Percentiles rank a stretch among this genome's conserved stretches.
Evolutionary conservation across 1,284 basidiomycete genomes (phyloP).

Genomic region (Apiotrichum gracile): DNA sequence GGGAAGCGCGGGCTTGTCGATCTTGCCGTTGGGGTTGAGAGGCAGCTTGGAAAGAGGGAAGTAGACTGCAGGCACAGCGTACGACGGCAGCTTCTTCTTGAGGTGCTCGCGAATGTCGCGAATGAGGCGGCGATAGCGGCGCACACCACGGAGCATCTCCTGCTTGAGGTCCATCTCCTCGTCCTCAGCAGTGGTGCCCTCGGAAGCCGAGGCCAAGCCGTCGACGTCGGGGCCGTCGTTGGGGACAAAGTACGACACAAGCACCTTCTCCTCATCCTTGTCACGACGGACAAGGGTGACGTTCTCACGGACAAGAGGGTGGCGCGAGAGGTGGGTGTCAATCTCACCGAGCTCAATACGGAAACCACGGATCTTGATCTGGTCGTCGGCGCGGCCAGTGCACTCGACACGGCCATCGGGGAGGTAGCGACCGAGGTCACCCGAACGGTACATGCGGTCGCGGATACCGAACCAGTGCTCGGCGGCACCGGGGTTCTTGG

Average conservation of each 20-base stretch:
- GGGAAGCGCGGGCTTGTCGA: conserved; percentile 96
- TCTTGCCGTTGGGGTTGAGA: conserved; percentile 97
- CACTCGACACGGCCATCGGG: conserved; percentile 94
- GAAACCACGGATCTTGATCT: conserved; percentile 99
- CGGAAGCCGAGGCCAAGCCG: conserved; percentile 64
- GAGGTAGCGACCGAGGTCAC: conserved; percentile 90
- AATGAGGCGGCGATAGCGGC: conserved; percentile 78
- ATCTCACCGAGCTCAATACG: conserved; percentile 98
- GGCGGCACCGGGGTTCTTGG: conserved; percentile 59
- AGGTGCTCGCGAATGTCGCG: conserved; percentile 91
- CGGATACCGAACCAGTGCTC: conserved; percentile 93
- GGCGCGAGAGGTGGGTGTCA: conserved; percentile 90
- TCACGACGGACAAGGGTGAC: conserved; percentile 94
- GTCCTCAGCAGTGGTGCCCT: conserved; percentile 57
- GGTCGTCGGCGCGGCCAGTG: conserved; percentile 95
- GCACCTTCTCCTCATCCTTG: conserved; percentile 99
- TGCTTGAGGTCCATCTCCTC: conserved; percentile 47
- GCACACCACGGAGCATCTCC: conserved; percentile 64
- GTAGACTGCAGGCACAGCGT: conserved; percentile 88
- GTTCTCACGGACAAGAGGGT: conserved; percentile 90
- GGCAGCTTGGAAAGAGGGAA: conserved; percentile 94
- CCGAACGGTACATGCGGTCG: conserved; percentile 96
- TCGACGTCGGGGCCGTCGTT: conserved; percentile 62
- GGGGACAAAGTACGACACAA: conserved; percentile 98
- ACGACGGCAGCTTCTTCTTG: conserved; percentile 93